Evolutionary conservation across 441 rosid genomes (phyloP), one percentile per base, ranked within the genome.

Genomic region (Dalechampia spathulata): DNA sequence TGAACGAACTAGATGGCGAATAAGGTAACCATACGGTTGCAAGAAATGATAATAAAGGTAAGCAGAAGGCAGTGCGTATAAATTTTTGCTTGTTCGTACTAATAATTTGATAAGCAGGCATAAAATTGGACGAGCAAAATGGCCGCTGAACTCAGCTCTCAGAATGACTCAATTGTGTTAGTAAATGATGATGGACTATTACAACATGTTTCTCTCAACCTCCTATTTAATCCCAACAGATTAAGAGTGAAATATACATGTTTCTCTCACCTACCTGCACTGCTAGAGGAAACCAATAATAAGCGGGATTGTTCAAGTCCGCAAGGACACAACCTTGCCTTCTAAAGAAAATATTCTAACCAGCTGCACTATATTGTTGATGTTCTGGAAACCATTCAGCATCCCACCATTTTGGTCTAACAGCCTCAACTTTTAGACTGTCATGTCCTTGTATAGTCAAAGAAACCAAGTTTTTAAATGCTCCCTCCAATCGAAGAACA

Each of bases 391-490:
- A 75, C 99, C 99, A 90, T 57, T 81, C 80, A 23, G 67, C 39
- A 4, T 91, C 93, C 99, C 96, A 93, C 99, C 97, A 90, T 43
- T 74, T 64, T 7, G 97, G 97, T 61, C 72, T 81, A n/a, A 67
- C 47, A 12, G 86, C 83, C 81, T 81, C 78, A 2, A 83, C 89
- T 60, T 74, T 82, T 49, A 93, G 73, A 16, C 67, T 81, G 45
- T 79, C 83, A 61, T 67, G 72, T 25, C 85, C 90, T 25, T 58
- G 72, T 32, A 89, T 47, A 20, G 34, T 52, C 58, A 90, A 67
- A 4, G 72, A 63, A 57, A 62, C 53, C 5, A 80, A 59, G 8
- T 8, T 8, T 65, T 71, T 82, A 25, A 85, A 81, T 64, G 83
- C 86, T 56, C 81, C 86, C 15, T 85, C 91, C 57, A 87, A 62